phyloP scores from a whole-genome alignment of 1,284 basidiomycete species.

The Cutaneotrichosporon arboriforme region DNA sequence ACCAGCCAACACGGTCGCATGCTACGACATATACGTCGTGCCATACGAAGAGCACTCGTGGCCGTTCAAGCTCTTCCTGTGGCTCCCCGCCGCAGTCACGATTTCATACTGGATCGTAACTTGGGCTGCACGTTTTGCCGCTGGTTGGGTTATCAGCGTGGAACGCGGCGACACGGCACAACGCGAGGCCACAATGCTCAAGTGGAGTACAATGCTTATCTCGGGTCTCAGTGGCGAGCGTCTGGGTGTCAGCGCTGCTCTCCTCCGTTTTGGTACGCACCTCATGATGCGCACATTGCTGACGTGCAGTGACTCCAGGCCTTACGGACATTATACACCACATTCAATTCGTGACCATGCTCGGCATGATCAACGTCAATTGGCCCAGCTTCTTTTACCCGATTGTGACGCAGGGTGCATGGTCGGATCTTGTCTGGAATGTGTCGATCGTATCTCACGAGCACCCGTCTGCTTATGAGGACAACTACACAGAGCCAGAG shows the following conservation, averaged over 20 bases:
- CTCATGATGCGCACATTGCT: not conserved
- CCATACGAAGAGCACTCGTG: constrained; percentile 65
- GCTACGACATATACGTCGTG: constrained; percentile 71
- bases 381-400: constrained; percentile 93
- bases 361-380: constrained; percentile 86
- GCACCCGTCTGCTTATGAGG: constrained; percentile 63
- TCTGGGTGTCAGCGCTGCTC: constrained; percentile 72
- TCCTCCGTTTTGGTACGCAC: constrained; percentile 76
- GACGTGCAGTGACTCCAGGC: constrained; percentile 73
- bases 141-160: constrained; percentile 60
- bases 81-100: constrained; percentile 69
- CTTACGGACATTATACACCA: constrained; percentile 88
- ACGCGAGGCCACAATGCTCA: constrained; percentile 39
- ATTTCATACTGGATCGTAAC: constrained; percentile 75
- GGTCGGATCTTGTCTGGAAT: constrained; percentile 81
- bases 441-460: constrained; percentile 59
- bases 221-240: constrained; percentile 88
- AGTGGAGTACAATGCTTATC: constrained; percentile 79
- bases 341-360: constrained; percentile 66
- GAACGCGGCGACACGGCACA: constrained; percentile 18
- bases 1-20: constrained; percentile 67
- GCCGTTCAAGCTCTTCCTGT: constrained; percentile 70
- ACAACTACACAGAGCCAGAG: constrained; percentile 56
- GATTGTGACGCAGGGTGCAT: constrained; percentile 73
- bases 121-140: constrained; percentile 70